Evolutionary conservation across 176 grass and related monocot species (phyloP), one percentile per base, ranked within the genome.

Genomic region (Raddia guianensis): DNA sequence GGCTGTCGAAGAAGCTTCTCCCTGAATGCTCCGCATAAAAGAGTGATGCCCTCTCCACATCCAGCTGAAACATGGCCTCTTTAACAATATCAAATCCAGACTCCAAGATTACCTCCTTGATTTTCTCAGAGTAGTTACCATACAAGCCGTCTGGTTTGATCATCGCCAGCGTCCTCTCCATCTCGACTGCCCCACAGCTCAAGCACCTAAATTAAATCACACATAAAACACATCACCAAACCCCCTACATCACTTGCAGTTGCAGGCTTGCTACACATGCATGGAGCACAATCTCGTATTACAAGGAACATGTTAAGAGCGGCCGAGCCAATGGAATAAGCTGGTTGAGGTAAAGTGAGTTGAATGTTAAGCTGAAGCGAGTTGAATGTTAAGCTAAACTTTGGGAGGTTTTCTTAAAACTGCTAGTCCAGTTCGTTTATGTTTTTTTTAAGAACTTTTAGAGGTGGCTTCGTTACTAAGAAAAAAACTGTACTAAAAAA

Each of bases 91-190:
- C 73, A 82, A 97, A 97, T 75, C 91, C 91, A 80, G 80, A 90
- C 74, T 83, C 79, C 76, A 85, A 55, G 66, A 97, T 89, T 46
- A 76, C 77, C 54, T 21, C 66, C 81, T 90, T 97, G 71, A 97
- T 97, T 68, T 74, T 80, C 15, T 90, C 73, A 0, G 44, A 85
- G 90, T 92, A 90, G 48, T 92, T 89, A 35, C 90, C 90, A 5
- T 70, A 65, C 16, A 97, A 76, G 63, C 95, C 95, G 80, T 97
- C 95, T 18, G 91, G 91, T 65, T 94, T 97, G 76, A 97, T 92
- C 80, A 97, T 92, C 6, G 89, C 91, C 58, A 97, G 82, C 1
- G 91, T 97, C 81, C 80, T 91, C 86, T 98, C 90, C 53, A 2
- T 79, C 59, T 81, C 70, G 4, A 78, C 55, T 66, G 81, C 74